A percentile compares a stretch with the other conserved stretches of the same genome.
Conservation (phyloP, 176 grass and related monocot genomes). For the Oryza meyeriana region DNA sequence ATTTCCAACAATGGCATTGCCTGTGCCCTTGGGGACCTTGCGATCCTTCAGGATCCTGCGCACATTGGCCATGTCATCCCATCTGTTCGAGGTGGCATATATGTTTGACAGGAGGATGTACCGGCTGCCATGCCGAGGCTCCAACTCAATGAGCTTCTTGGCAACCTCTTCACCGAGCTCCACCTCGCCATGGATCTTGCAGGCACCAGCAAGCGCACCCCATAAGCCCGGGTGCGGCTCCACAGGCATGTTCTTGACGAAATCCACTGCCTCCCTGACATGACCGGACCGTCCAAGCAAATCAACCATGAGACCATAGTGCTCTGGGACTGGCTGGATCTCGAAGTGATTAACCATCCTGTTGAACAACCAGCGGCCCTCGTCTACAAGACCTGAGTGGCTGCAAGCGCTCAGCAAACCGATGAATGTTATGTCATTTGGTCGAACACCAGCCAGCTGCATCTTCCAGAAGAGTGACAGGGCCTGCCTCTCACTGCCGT, state of each 20-base stretch:
- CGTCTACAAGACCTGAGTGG: slow-evolving; percentile 56
- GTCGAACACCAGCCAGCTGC: slow-evolving; percentile 43
- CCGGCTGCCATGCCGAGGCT: slow-evolving; percentile 56
- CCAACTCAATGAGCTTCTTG: slow-evolving; percentile 58
- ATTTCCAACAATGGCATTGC: slow-evolving; percentile 46
- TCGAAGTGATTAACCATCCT: slow-evolving; percentile 42
- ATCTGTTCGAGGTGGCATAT: slow-evolving; percentile 50
- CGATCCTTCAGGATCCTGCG: slow-evolving; percentile 48
- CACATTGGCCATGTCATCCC: slow-evolving; percentile 59
- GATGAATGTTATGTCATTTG: slow-evolving; percentile 63
- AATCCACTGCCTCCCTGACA: slow-evolving; percentile 54
- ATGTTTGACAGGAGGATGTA: slow-evolving; percentile 68
- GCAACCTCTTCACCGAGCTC: slow-evolving; percentile 65
- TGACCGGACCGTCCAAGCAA: slow-evolving; percentile 55
- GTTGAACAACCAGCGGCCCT: slow-evolving; percentile 52
- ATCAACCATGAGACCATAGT: slow-evolving; percentile 76
- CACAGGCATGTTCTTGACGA: slow-evolving; percentile 58
- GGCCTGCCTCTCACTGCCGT: slow-evolving; percentile 42
- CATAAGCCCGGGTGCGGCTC: slow-evolving; percentile 60
- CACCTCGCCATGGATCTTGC: slow-evolving; percentile 62
- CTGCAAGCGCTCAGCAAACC: slow-evolving; percentile 60
- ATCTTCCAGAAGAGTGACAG: slow-evolving; percentile 74
- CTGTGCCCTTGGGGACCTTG: slow-evolving; percentile 52
- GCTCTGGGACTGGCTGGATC: slow-evolving; percentile 42
- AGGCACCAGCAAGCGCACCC: slow-evolving; percentile 70